Base-by-base conservation (phyloP, 2,329 filamentous ascomycete species). In the Mycocentrospora acerina region DNA sequence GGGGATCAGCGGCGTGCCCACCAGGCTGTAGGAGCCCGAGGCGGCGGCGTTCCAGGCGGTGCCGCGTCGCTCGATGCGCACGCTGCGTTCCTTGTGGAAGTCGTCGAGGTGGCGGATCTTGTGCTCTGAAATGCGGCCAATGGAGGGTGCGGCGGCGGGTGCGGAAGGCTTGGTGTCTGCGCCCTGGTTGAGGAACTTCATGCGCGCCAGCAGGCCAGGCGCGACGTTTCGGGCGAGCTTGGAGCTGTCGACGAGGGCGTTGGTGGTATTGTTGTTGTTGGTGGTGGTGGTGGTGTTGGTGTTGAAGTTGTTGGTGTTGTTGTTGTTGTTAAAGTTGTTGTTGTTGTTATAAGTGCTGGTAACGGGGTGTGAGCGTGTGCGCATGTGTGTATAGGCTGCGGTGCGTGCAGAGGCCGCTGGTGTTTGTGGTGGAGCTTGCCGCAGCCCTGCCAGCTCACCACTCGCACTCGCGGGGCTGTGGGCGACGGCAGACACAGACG, bases 91-190 rank as follows among this genome's bases (percentile, higher is more conserved):
- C 51, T 78, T 53, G 61, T 86, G 82, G 43, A 80, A 79, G 51
- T 80, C 73, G 70, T 90, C 85, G 55, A 89, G 77, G 57, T 82
- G 76, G 52, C 81, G 78, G 41, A 89, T 75, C 56, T 88, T 83
- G 50, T 82, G 75, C 66, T 88, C 82, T 55, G 85, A 76, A 37
- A 89, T 80, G 44, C 85, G 81, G 51, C 85, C 85, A 56, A 88
- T 75, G 61, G 63, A 28, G 16, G 39, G 32, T 22, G 28, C 30
- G 17, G 40, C 42, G 22, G 35, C 43, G 67, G 60, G 46, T 68
- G 54, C 65, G 40, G 78, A 46, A 22, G 39, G 37, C 51, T 49
- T 53, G 45, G 48, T 56, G 40, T 64, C 63, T 50, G 55, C 57
- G 41, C 59, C 58, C 41, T 65, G 56, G 58, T 70, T 67, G 40